Percentiles rank a stretch among this genome's conserved stretches.
phyloP scores from a whole-genome alignment of 305 asterid species.

The Plantago coronopus region DNA sequence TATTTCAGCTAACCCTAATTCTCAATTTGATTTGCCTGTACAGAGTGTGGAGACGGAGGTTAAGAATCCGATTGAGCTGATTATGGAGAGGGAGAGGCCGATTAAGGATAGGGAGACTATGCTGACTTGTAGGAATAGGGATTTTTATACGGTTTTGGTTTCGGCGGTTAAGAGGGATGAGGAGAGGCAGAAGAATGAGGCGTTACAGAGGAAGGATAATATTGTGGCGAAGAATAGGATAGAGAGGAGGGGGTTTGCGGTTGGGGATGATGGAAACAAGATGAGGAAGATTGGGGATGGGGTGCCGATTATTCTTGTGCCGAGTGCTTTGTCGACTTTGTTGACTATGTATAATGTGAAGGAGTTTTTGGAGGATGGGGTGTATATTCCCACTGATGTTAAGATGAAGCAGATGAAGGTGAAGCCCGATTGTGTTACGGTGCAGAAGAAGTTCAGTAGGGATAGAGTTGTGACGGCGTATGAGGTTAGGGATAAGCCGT shows the following conservation, averaged over 20 bases:
- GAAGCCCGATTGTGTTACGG: conserved; percentile 94
- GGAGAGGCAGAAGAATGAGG: conserved; percentile 71
- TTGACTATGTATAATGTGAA: conserved; percentile 89
- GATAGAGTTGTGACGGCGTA: conserved; percentile 92
- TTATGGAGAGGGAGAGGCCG: conserved; percentile 68
- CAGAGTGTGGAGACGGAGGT: conserved; percentile 27
- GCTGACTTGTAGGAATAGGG: conserved; percentile 63
- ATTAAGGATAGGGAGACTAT: conserved; percentile 72
- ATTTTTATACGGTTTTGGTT: conserved; percentile 63
- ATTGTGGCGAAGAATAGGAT: conserved; percentile 84
- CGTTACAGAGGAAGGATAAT: conserved; percentile 82
- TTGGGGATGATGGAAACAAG: conserved; percentile 59
- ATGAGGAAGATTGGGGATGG: conserved; percentile 93
- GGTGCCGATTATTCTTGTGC: conserved; percentile 88
- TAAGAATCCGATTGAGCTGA: conserved; percentile 47
- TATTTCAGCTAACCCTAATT: conserved; percentile 29
- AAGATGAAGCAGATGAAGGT: conserved; percentile 79
- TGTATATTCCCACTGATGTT: conserved; percentile 78
- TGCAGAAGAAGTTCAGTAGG: conserved; percentile 96
- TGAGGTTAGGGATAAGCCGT: conserved; percentile 97
- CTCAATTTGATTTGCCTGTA: conserved; percentile 26
- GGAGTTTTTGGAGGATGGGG: conserved; percentile 96
- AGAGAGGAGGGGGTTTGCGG: conserved; percentile 60
- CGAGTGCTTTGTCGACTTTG: conserved; percentile 85
- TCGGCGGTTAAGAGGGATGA: conserved; percentile 75